Base-by-base conservation (phyloP, 2,329 filamentous ascomycete genomes). In the Colletotrichum siamense region DNA sequence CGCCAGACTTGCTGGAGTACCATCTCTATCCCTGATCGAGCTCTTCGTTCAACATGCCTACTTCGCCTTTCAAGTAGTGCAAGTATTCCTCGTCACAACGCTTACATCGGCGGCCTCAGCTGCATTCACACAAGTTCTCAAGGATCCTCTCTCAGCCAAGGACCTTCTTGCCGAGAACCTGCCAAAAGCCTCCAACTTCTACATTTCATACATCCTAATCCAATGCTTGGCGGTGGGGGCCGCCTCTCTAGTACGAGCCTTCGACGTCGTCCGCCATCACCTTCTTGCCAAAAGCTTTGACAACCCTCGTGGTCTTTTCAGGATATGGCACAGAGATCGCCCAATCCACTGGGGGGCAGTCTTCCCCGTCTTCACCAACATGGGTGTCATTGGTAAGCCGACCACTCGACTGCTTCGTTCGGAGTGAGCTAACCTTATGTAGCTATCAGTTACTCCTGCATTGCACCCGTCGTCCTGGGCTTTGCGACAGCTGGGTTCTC, bases 201-300 rank as follows among this genome's bases (percentile, higher is more conserved):
- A 97, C 84, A 93, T 98, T 34, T 94, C 94, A 0, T 99, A 99
- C 86, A 98, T 99, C 79, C 92, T 99, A 36, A 91, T 99, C 4
- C 97, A 99, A 84, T 98, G 96, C 39, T 85, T 99, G 74, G 94
- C 93, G 2, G 92, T 96, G 77, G 94, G 95, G 5, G 91, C 95
- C 0, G 91, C 93, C 63, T 91, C 94, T 2, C 85, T 99, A 7
- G 88, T 98, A 4, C 95, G 98, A 79, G 83, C 89, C 0, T 86
- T 88, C 16, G 95, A 95, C 18, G 89, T 99, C 0, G 78, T 87
- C 8, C 82, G 86, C 2, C 86, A 88, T 15, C 81, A 83, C 67
- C 85, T 96, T 63, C 85, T 98, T 34, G 95, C 94, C 82, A 92
- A 92, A 67, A 82, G 98, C 8, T 87, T 96, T 63, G 95, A 96